Conservation (phyloP, 2,329 filamentous ascomycete species). For the Cadophora luteo-olivacea region DNA sequence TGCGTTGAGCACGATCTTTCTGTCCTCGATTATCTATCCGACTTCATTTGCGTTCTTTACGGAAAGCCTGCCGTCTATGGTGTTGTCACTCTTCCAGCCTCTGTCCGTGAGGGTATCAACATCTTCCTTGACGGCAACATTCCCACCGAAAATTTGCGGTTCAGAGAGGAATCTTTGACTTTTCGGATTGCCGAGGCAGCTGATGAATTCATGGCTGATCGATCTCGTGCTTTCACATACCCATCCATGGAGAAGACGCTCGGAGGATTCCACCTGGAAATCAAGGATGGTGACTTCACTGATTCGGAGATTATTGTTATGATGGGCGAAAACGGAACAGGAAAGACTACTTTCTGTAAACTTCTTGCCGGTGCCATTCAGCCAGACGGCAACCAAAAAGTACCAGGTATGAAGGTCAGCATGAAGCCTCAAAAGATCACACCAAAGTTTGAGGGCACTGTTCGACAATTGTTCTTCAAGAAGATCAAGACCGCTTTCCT, state of each 20-base stretch:
- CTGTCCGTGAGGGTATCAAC: constrained; percentile 98
- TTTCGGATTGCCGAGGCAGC: constrained; percentile 92
- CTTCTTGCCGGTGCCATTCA: constrained; percentile 93
- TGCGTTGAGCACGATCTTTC: constrained; percentile 99
- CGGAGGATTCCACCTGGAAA: constrained; percentile 82
- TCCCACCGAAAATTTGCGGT: constrained; percentile 96
- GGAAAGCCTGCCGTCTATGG: constrained; percentile 95
- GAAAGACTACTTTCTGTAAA: constrained; percentile 98
- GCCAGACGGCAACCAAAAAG: constrained; percentile 78
- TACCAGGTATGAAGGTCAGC: constrained; percentile 95
- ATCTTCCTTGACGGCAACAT: constrained; percentile 99
- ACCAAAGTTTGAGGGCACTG: constrained; percentile 95
- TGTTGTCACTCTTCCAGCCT: constrained; percentile 94
- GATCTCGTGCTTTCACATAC: constrained; percentile 84
- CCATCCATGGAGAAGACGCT: constrained; percentile 93
- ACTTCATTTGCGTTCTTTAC: constrained; percentile 98
- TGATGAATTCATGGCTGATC: constrained; percentile 87
- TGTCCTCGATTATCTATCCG: constrained; percentile 96
- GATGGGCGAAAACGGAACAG: constrained; percentile 99
- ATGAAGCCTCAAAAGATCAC: constrained; percentile 99
- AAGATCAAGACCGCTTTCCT: constrained; percentile 98
- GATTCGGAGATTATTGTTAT: constrained; percentile 99
- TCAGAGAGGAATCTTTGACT: constrained; percentile 94
- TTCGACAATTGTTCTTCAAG: constrained; percentile 99
- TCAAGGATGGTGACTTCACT: constrained; percentile 87